phyloP scores from a whole-genome alignment of 2,329 filamentous ascomycete genomes.

The Fusarium sp. region DNA sequence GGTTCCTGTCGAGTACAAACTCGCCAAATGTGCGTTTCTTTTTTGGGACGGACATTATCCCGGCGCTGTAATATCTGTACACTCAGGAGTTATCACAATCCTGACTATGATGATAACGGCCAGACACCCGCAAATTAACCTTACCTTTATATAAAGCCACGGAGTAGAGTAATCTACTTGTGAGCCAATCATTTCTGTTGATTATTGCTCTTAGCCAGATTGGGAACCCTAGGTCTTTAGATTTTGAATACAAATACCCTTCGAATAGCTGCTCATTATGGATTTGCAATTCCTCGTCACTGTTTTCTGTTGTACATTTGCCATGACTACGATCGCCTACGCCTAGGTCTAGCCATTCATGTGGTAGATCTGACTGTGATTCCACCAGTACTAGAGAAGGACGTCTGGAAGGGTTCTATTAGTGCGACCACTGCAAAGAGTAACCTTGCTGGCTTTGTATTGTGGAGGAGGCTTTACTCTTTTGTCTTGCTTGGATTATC shows the following conservation, averaged over 20 bases:
- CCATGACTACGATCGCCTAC: no score
- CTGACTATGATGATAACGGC: not conserved
- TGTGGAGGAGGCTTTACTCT: no score
- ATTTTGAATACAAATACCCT: slow-evolving; percentile 22
- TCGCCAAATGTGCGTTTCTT: not conserved
- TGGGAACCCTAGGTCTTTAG: not conserved
- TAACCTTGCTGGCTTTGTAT: no score
- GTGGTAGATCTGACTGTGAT: no score
- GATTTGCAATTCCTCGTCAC: not conserved
- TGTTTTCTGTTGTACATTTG: not conserved
- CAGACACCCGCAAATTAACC: not conserved
- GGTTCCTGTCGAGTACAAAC: no score
- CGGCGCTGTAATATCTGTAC: not conserved
- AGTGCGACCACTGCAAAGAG: no score
- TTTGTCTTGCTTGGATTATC: no score
- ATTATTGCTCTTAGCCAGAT: not conserved
- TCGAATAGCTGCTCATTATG: not conserved
- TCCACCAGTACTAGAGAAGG: no score
- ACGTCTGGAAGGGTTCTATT: no score
- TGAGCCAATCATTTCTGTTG: not conserved
- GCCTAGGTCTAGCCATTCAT: no score
- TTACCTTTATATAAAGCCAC: not conserved
- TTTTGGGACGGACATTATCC: not conserved
- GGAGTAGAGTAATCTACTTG: not conserved
- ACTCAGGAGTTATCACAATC: no score